Conservation (phyloP, 2,329 filamentous ascomycete genomes). For the Colletotrichum echinochloae region DNA sequence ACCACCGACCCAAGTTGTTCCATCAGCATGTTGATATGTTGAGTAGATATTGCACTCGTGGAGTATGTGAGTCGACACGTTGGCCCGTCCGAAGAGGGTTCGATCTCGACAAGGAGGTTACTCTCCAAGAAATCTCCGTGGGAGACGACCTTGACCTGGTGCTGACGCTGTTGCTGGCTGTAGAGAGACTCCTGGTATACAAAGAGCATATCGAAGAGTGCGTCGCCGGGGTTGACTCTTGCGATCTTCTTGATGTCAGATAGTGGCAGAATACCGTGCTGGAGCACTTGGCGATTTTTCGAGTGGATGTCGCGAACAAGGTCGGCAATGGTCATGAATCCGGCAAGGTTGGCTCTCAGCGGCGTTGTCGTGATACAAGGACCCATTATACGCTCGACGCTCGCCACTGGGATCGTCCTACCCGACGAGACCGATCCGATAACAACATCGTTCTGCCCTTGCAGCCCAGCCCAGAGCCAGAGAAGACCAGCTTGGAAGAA, state of each 20-base stretch:
- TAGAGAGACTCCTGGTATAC: conserved; percentile 84
- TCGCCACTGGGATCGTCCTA: conserved; percentile 76
- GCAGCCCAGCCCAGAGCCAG: conserved; percentile 73
- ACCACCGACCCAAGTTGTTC: conserved; percentile 70
- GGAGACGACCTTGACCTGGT: conserved; percentile 64
- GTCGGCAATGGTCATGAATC: conserved; percentile 65
- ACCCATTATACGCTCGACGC: conserved; percentile 80
- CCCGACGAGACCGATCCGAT: conserved; percentile 88
- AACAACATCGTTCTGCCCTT: conserved; percentile 73
- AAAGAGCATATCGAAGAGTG: conserved; percentile 82
- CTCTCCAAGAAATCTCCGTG: conserved; percentile 82
- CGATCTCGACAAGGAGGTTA: conserved; percentile 79
- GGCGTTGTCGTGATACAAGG: conserved; percentile 85
- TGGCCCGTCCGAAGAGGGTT: conserved; percentile 65
- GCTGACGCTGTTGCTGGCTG: conserved; percentile 44
- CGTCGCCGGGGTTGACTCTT: conserved; percentile 64
- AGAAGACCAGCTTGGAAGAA: conserved; percentile 80
- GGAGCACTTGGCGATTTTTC: conserved; percentile 73
- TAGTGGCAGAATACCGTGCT: conserved; percentile 73
- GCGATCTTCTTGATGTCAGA: conserved; percentile 75
- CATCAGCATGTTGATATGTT: conserved; percentile 68
- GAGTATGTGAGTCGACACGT: conserved; percentile 62
- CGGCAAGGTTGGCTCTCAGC: conserved; percentile 70
- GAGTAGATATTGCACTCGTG: conserved; percentile 60
- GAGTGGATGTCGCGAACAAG: conserved; percentile 73